Evolutionary conservation across 768 basidiomycete genomes (phyloP).

Genomic region (Boletellus ananiceps): DNA sequence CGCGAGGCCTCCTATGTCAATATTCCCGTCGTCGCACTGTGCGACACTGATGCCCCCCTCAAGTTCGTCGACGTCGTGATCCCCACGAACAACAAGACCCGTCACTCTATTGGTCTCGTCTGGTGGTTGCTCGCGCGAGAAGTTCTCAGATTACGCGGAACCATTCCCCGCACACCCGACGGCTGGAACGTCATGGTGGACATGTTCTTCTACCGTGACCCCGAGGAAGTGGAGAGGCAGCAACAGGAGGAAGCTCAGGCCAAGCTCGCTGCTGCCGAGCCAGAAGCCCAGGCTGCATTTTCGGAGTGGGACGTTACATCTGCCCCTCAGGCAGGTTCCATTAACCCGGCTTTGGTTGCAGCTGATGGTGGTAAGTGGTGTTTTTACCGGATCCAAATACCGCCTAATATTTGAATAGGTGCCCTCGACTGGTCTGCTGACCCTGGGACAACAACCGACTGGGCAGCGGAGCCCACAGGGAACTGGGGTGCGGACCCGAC

Average conservation of each 20-base stretch:
- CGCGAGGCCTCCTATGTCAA: conserved; percentile 99
- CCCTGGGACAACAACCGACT: conserved; percentile 58
- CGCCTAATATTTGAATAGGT: conserved; percentile 33
- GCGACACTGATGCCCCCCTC: conserved; percentile 97
- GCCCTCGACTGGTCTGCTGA: conserved; percentile 86
- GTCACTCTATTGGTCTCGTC: conserved; percentile 93
- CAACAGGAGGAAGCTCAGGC: conserved; percentile 90
- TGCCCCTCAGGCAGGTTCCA: conserved; percentile 61
- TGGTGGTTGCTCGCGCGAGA: conserved; percentile 98
- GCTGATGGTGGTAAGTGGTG: conserved; percentile 45
- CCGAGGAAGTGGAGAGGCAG: conserved; percentile 98
- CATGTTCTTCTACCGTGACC: conserved; percentile 99
- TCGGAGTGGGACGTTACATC: conserved; percentile 74
- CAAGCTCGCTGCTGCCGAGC: conserved; percentile 61
- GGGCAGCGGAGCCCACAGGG: conserved; percentile 73
- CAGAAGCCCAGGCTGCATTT: conserved; percentile 46
- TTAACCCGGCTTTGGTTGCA: conserved; percentile 71
- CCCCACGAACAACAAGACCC: conserved; percentile 99
- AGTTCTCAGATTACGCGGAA: conserved; percentile 92
- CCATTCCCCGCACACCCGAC: conserved; percentile 84
- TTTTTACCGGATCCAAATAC: not conserved
- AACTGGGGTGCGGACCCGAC: conserved; percentile 35
- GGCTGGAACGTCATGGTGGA: conserved; percentile 99
- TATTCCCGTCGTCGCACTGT: conserved; percentile 99
- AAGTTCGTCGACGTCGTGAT: conserved; percentile 98